These are phyloP conservation scores for Verbena officinalis DNA, from an alignment of 257 asterid genomes.

Conservation along the genomic window DNA sequence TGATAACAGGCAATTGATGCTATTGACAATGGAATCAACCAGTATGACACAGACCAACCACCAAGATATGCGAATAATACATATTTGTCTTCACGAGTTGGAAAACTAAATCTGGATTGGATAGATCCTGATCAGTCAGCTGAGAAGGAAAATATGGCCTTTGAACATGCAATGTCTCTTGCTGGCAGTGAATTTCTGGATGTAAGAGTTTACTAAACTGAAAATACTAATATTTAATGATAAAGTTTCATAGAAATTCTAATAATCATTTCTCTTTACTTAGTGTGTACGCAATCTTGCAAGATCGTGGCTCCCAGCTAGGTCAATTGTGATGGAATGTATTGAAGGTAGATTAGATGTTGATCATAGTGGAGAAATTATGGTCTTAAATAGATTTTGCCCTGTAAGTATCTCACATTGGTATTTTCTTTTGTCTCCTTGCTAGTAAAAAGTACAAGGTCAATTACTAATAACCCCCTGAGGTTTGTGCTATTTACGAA, in stretches of 20 bases:
- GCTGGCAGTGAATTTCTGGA: conserved; percentile 82
- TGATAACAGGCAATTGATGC: conserved; percentile 84
- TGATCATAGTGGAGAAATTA: conserved; percentile 80
- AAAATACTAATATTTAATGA: background rate
- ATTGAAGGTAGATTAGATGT: conserved; percentile 64
- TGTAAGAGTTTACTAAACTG: conserved; percentile 47
- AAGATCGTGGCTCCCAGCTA: conserved; percentile 87
- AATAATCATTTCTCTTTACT: conserved; percentile 18
- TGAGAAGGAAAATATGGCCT: conserved; percentile 82
- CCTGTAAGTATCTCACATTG: conserved; percentile 58
- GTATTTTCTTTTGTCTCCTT: background rate
- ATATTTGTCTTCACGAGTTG: conserved; percentile 83
- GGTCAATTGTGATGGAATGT: conserved; percentile 71
- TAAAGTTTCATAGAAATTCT: conserved; percentile 13
- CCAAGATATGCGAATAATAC: conserved; percentile 81
- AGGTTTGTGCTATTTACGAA: too few relatives aligned
- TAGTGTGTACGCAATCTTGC: conserved; percentile 66
- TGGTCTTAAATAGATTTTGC: conserved; percentile 70
- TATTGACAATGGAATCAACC: conserved; percentile 85
- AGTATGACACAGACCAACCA: conserved; percentile 78
- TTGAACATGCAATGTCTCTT: conserved; percentile 75
- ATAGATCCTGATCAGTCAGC: conserved; percentile 79
- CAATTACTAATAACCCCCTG: too few relatives aligned
- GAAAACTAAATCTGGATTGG: conserved; percentile 86
- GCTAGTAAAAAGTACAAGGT: conserved; percentile 1